These are phyloP conservation scores for Saccharomyces hybrid DNA, from an alignment of 1,139 yeast species.

Conservation along the genomic window DNA sequence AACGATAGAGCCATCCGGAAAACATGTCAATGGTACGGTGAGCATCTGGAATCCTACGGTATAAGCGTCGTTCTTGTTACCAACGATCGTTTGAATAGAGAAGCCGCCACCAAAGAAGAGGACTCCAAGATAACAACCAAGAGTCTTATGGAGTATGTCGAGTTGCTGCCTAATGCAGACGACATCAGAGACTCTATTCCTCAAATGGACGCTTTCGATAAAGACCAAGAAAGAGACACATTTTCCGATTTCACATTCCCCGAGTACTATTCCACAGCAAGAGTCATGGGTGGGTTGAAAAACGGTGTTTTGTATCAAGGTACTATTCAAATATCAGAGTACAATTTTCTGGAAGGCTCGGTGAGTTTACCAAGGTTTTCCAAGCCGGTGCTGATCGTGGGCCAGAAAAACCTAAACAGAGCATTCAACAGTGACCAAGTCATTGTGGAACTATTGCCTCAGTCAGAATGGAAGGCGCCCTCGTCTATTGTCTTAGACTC, in stretches of 20 bases:
- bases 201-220: constrained; percentile 34
- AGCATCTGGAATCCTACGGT: constrained; percentile 47
- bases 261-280: constrained; percentile 70
- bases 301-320: constrained; percentile 89
- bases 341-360: constrained; percentile 83
- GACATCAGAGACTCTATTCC: constrained; percentile 79
- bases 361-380: constrained; percentile 67
- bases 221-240: constrained; percentile 23
- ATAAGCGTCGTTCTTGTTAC: constrained; percentile 61
- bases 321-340: constrained; percentile 65
- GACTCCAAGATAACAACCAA: constrained; percentile 41
- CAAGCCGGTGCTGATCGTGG: constrained; percentile 73
- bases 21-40: constrained; percentile 61
- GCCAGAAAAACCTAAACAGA: constrained; percentile 79
- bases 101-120: constrained; percentile 44
- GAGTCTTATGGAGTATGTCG: constrained; percentile 57
- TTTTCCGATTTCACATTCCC: constrained; percentile 54
- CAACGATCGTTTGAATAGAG: constrained; percentile 64
- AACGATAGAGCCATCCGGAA: constrained; percentile 86
- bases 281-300: constrained; percentile 84
- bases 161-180: constrained; percentile 64
- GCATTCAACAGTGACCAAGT: constrained; percentile 90
- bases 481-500: constrained; percentile 75
- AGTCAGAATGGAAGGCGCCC: constrained; percentile 82
- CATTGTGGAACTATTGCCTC: constrained; percentile 81